Evolutionary conservation across 257 asterid genomes (phyloP).

Genomic region (Nicotiana paniculata): DNA sequence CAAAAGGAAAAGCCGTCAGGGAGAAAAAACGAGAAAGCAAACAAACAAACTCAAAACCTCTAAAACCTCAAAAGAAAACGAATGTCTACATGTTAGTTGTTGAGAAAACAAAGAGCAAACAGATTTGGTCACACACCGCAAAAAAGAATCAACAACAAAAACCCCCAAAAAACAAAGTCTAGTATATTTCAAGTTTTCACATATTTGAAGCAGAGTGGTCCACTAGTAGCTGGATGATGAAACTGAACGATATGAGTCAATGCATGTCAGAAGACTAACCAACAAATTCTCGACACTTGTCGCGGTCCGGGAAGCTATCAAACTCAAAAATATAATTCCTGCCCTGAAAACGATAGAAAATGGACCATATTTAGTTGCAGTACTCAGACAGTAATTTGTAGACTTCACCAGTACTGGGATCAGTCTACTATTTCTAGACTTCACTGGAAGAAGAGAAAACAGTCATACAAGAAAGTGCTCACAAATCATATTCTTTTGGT

Average conservation of each 20-base stretch:
- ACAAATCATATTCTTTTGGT: background rate
- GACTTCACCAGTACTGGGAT: constrained; percentile 6
- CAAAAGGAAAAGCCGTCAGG: background rate
- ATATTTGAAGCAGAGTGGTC: background rate
- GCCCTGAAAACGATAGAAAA: constrained; percentile 40
- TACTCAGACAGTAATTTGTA: constrained; percentile 7
- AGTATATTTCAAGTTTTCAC: constrained; percentile 7
- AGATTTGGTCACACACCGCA: constrained; percentile 1
- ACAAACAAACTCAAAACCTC: background rate
- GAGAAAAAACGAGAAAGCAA: background rate
- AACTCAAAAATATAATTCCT: constrained; percentile 71
- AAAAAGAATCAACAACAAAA: background rate
- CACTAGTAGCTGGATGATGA: background rate
- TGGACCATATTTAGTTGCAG: background rate
- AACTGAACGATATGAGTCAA: background rate
- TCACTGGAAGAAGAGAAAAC: background rate
- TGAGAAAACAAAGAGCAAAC: background rate
- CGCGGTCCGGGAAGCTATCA: constrained; percentile 76
- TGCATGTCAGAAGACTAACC: constrained; percentile 46
- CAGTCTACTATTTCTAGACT: constrained; percentile 6
- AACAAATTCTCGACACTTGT: constrained; percentile 76
- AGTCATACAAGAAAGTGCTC: background rate
- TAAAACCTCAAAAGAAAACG: background rate
- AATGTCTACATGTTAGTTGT: background rate
- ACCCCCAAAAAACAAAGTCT: background rate